phyloP scores from a whole-genome alignment of 139 green algal species.

The Chlamydomonas urium region DNA sequence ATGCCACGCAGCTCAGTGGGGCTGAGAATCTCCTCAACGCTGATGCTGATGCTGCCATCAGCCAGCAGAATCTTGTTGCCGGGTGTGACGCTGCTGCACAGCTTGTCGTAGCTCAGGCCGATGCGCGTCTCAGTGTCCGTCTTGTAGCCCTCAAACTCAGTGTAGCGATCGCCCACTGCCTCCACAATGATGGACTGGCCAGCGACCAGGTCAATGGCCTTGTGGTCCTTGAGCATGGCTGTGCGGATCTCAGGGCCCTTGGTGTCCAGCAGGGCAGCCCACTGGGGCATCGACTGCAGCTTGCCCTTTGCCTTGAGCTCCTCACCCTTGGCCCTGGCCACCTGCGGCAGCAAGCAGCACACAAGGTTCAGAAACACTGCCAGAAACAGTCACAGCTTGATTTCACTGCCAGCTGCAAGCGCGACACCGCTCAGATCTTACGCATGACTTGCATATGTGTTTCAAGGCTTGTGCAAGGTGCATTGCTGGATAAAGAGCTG shows the following conservation, averaged over 20 bases:
- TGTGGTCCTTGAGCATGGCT: constrained; percentile 52
- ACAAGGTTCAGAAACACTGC: no score
- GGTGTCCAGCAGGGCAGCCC: constrained; percentile 41
- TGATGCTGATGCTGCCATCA: constrained; percentile 49
- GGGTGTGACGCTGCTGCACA: constrained; percentile 41
- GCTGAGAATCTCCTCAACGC: constrained; percentile 42
- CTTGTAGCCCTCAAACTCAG: constrained; percentile 48
- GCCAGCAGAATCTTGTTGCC: constrained; percentile 58
- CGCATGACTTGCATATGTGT: no score
- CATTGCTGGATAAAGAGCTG: no score
- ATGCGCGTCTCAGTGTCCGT: constrained; percentile 47
- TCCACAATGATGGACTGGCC: constrained; percentile 50
- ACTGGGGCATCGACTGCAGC: constrained; percentile 3
- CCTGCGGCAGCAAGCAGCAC: neutral
- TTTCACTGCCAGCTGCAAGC: no score
- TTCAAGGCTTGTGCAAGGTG: no score
- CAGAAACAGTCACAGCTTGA: no score
- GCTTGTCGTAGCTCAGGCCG: constrained; percentile 48
- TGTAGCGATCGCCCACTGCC: constrained; percentile 59
- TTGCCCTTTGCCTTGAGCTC: neutral
- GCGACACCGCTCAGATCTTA: no score
- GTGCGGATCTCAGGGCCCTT: constrained; percentile 65
- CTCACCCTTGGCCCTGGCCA: constrained; percentile 3
- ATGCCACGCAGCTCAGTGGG: constrained; percentile 28
- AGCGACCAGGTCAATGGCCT: constrained; percentile 42